phyloP scores from a whole-genome alignment of 139 green algal genomes.

The Yamagishiella unicocca region DNA sequence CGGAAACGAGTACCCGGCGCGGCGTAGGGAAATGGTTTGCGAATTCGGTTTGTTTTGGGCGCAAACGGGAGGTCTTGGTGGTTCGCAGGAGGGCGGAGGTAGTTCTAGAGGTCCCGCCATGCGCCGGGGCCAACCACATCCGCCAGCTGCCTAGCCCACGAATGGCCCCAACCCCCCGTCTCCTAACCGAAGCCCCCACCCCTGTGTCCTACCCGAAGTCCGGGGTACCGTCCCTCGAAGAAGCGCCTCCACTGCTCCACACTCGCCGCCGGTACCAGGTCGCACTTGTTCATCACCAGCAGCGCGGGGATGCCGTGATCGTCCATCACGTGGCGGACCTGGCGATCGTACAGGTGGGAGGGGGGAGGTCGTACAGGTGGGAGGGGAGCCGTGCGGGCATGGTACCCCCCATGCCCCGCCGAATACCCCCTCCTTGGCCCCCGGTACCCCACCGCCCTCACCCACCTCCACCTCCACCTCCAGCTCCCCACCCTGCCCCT shows the following conservation, averaged over 20 bases:
- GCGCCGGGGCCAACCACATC: too few relatives aligned
- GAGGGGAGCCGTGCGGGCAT: neutral
- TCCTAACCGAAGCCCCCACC: neutral
- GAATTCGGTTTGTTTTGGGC: too few relatives aligned
- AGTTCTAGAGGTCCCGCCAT: too few relatives aligned
- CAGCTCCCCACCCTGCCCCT: neutral
- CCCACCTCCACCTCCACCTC: neutral
- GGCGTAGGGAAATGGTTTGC: too few relatives aligned
- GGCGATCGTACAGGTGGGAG: neutral
- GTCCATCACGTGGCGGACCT: slow-evolving; percentile 30
- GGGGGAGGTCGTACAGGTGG: neutral
- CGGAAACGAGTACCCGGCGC: too few relatives aligned
- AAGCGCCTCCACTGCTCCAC: slow-evolving; percentile 61
- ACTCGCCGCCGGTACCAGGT: slow-evolving; percentile 64
- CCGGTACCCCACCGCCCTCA: neutral
- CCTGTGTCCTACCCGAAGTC: slow-evolving; percentile 44
- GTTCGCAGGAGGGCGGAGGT: too few relatives aligned
- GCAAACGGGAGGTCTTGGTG: too few relatives aligned
- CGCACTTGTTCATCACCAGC: slow-evolving; percentile 80
- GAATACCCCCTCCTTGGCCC: neutral
- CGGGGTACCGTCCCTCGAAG: slow-evolving; percentile 63
- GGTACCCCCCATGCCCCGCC: neutral
- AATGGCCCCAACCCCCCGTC: too few relatives aligned
- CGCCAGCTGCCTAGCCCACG: too few relatives aligned
- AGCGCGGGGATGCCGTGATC: slow-evolving; percentile 60